phyloP scores from a whole-genome alignment of 208 protist genomes.

The Acanthamoeba lenticulata region DNA sequence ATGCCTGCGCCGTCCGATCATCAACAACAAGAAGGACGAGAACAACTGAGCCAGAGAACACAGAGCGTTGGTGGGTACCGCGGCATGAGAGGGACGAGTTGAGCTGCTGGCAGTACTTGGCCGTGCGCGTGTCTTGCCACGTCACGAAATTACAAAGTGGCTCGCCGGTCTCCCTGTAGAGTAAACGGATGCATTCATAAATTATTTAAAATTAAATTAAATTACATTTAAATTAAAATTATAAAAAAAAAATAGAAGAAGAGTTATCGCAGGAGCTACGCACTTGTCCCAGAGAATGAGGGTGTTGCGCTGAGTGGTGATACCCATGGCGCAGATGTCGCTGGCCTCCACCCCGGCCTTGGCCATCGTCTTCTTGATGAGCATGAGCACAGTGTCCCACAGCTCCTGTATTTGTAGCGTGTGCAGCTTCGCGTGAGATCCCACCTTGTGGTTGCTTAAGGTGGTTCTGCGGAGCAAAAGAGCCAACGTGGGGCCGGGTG shows the following conservation, averaged over 20 bases:
- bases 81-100: neutral
- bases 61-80: neutral
- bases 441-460: too few species aligned
- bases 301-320: neutral
- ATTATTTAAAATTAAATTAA: too few species aligned
- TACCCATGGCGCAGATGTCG: constrained; percentile 38
- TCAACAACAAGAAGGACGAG: neutral
- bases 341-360: neutral
- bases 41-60: neutral
- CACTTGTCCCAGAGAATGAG: constrained; percentile 41
- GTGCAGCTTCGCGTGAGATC: too few species aligned
- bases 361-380: constrained; percentile 16
- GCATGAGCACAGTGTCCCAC: neutral
- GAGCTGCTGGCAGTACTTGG: neutral
- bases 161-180: neutral
- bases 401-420: neutral
- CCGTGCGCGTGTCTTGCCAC: constrained; percentile 35
- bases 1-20: neutral
- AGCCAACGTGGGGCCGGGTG: too few species aligned
- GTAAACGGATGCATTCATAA: too few species aligned
- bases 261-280: neutral
- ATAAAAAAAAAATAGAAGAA: neutral
- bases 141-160: constrained; percentile 29
- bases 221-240: too few species aligned
- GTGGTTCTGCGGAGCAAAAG: too few species aligned